Evolutionary conservation across 2,329 filamentous ascomycete genomes (phyloP), one percentile per base, ranked within the genome.

Genomic region (Pezicula carpinea): DNA sequence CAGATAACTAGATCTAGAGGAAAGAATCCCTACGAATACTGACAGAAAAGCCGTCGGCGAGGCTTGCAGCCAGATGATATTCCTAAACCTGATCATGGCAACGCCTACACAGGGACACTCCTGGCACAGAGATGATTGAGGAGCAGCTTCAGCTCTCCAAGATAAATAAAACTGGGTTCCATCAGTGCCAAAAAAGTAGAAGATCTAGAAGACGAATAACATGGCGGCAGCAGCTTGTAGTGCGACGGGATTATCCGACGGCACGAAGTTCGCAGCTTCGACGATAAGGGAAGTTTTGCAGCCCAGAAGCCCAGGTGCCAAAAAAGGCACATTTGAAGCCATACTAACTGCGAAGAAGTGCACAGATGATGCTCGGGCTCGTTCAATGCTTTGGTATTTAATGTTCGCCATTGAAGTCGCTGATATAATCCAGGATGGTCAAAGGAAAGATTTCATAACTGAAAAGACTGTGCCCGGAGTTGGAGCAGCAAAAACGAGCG

Each of bases 51-150:
- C 35, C 5, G 35, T 38, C 6, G 35, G 35, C 13, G 14, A 14
- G 6, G 35, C 17, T 18, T 38, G 35, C 11, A 38, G 18, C 35
- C 35, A 38, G 5, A 38, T 38, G 14, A 38, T 38, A 21, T 38
- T 38, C 21, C 13, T 38, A 18, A 38, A 21, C 13, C 17, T 19
- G 6, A 38, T 38, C 17, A 21, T 38, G 3, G 35, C 35, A 10
- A 38, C 35, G 7, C 35, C 35, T 11, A 38, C 17, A 21, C 35
- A 38, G n/a, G n/a, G 11, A 47, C 19, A 19, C 50, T 47, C 29
- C 50, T 44, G 3, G 40, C 43, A 14, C 50, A 17, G 23, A 52
- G 29, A 40, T 52, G 46, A 18, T 21, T 52, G 13, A 46, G 49
- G 18, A 46, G 49, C n/a, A 52, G 17, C 22, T 52, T 46, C n/a